phyloP scores from a whole-genome alignment of 805 yeast species.

The Nakazawaea pomicola region DNA sequence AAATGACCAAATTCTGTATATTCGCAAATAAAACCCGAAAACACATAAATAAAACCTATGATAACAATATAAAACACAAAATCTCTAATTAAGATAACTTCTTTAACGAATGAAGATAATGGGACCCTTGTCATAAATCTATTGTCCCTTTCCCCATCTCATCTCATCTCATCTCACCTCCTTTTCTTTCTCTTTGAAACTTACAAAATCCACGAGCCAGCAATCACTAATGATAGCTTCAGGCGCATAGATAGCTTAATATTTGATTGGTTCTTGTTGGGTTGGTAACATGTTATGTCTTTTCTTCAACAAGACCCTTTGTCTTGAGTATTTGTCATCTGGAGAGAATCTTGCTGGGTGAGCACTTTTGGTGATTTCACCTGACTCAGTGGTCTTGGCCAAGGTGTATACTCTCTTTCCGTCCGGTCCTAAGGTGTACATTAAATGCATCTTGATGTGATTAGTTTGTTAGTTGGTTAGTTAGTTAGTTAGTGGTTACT shows the following conservation, averaged over 20 bases:
- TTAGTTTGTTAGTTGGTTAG: too few species aligned
- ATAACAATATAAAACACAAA: not conserved
- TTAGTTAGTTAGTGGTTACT: too few species aligned
- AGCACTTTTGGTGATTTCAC: constrained; percentile 97
- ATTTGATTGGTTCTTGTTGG: constrained; percentile 38
- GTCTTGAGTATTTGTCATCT: constrained; percentile 98
- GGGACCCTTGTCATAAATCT: too few species aligned
- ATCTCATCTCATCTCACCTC: not conserved
- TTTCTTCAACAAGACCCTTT: constrained; percentile 96
- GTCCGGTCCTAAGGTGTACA: constrained; percentile 93
- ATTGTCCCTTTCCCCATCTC: not conserved
- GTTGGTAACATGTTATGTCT: constrained; percentile 87
- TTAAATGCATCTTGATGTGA: constrained; percentile 91
- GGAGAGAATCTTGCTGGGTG: constrained; percentile 99
- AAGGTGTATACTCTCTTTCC: constrained; percentile 96
- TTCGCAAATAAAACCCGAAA: not conserved
- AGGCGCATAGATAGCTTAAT: too few species aligned
- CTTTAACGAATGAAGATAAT: too few species aligned
- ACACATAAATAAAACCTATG: not conserved
- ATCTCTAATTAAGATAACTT: too few species aligned
- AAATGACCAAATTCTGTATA: too few species aligned
- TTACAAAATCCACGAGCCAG: too few species aligned
- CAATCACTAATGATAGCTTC: too few species aligned
- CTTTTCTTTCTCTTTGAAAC: too few species aligned
- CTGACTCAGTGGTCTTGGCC: constrained; percentile 71